Evolutionary conservation across 306 rosid species (phyloP).

Genomic region (Biancaea sappan): DNA sequence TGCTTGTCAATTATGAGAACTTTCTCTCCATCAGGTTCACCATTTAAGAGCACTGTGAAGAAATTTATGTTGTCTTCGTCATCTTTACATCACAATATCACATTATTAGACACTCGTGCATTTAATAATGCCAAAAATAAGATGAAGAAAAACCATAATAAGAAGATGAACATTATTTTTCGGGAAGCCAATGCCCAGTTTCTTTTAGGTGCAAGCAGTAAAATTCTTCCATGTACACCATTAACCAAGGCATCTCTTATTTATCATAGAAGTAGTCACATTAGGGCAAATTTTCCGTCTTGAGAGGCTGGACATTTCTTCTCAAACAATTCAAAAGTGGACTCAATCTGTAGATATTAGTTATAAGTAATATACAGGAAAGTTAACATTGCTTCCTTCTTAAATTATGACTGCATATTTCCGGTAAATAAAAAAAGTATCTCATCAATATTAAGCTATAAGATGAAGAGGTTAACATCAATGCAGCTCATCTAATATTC

Average conservation of each 20-base stretch:
- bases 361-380: neutral
- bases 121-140: neutral
- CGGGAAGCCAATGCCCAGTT: slow-evolving; percentile 23
- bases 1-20: neutral
- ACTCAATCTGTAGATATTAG: neutral
- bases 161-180: slow-evolving; percentile 23
- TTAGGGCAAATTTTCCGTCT: neutral
- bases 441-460: neutral
- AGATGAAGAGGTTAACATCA: slow-evolving; percentile 17
- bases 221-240: slow-evolving; percentile 17
- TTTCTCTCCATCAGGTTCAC: neutral
- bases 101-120: neutral
- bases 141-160: slow-evolving; percentile 32
- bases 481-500: neutral
- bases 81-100: slow-evolving; percentile 8
- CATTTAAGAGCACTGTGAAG: slow-evolving; percentile 36
- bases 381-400: slow-evolving; percentile 3
- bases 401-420: neutral
- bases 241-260: slow-evolving; percentile 18
- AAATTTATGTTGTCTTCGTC: slow-evolving; percentile 54
- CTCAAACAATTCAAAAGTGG: slow-evolving; percentile 13
- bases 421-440: neutral
- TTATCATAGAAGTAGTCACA: slow-evolving; percentile 18
- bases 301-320: slow-evolving; percentile 5
- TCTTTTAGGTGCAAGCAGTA: slow-evolving; percentile 19